Percentiles rank a stretch among this genome's conserved stretches.
phyloP scores from a whole-genome alignment of 2,329 filamentous ascomycete genomes.

The Botrytis squamosa region DNA sequence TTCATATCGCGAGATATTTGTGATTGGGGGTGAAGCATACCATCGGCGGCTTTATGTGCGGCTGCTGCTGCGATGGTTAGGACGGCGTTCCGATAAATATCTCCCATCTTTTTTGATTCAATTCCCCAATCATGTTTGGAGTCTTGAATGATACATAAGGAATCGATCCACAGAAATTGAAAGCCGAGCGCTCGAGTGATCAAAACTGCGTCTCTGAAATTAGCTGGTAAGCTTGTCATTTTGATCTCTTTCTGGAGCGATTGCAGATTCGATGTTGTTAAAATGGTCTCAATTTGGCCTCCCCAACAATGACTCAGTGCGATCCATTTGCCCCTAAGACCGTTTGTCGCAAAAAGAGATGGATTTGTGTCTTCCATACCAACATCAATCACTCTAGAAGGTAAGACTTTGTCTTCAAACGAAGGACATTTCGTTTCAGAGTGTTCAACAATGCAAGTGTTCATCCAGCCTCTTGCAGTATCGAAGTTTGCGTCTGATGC shows the following conservation, averaged over 20 bases:
- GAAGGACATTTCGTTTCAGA: not conserved
- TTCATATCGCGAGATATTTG: accelerated
- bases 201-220: not conserved
- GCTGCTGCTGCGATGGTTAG: not conserved
- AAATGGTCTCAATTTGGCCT: not conserved
- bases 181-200: not conserved
- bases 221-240: not conserved
- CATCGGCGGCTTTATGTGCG: not conserved
- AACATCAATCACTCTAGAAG: not conserved
- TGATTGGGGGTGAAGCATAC: not conserved
- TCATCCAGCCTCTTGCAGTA: not conserved
- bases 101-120: not conserved
- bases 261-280: not conserved
- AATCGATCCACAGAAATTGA: not conserved
- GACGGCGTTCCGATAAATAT: not conserved
- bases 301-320: not conserved
- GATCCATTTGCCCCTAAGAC: not conserved
- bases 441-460: not conserved
- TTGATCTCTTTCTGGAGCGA: not conserved
- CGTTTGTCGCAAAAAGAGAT: not conserved
- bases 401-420: not conserved
- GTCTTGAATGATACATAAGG: not conserved
- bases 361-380: not conserved
- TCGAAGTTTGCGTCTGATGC: not conserved
- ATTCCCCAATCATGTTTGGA: not conserved